phyloP scores from a whole-genome alignment of 805 yeast genomes.

The Wickerhamomyces xylosicus region DNA sequence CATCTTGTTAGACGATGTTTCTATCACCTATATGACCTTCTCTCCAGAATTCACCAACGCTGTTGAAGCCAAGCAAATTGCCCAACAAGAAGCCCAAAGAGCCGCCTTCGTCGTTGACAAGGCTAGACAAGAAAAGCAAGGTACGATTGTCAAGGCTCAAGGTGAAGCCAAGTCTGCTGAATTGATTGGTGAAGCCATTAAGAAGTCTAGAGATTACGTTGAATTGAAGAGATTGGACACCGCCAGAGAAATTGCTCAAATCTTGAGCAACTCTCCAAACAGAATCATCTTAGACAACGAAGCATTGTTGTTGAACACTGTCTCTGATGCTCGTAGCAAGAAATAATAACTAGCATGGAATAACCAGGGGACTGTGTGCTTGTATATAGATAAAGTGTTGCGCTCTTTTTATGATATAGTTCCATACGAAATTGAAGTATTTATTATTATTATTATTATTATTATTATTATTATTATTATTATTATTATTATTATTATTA shows the following conservation, averaged over 20 bases:
- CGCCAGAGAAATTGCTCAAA: constrained; percentile 88
- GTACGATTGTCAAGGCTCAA: constrained; percentile 90
- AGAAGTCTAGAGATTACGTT: constrained; percentile 90
- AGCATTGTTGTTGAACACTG: constrained; percentile 82
- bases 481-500: too few relatives aligned
- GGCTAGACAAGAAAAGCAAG: constrained; percentile 96
- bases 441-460: not conserved
- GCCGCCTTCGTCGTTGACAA: constrained; percentile 96
- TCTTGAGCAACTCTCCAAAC: constrained; percentile 83
- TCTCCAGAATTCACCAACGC: constrained; percentile 97
- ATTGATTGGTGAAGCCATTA: constrained; percentile 97
- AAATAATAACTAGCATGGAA: constrained; percentile 8
- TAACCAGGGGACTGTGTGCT: not conserved
- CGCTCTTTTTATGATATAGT: constrained; percentile 1
- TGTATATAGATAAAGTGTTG: not conserved
- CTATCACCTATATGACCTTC: constrained; percentile 93
- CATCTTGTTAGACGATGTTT: constrained; percentile 86
- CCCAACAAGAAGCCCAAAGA: constrained; percentile 98
- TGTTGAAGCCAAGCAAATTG: constrained; percentile 97
- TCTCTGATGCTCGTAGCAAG: constrained; percentile 57
- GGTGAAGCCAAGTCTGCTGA: constrained; percentile 99
- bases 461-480: too few relatives aligned
- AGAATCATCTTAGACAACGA: constrained; percentile 85
- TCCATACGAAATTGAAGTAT: not conserved
- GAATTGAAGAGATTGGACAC: constrained; percentile 96